phyloP scores from a whole-genome alignment of 306 rosid species.

The Ormosia emarginata region DNA sequence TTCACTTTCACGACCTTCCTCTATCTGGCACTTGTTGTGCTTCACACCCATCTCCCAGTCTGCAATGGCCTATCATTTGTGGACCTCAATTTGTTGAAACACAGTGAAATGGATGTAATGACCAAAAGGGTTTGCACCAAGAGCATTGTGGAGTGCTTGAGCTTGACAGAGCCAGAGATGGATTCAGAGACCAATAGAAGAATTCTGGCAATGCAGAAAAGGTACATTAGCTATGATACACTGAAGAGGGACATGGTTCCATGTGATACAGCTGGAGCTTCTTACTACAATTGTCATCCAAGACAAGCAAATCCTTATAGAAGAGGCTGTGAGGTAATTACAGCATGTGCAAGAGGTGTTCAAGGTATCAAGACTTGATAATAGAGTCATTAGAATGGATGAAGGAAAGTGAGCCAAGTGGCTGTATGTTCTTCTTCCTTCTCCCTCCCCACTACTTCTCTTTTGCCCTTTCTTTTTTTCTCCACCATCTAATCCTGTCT shows the following conservation, averaged over 20 bases:
- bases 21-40: conserved; percentile 36
- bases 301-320: conserved; percentile 63
- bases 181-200: conserved; percentile 75
- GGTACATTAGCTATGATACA: conserved; percentile 83
- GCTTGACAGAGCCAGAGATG: conserved; percentile 57
- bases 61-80: conserved; percentile 42
- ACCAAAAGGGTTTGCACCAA: conserved; percentile 50
- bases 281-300: conserved; percentile 81
- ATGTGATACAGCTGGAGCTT: conserved; percentile 74
- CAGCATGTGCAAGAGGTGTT: conserved; percentile 80
- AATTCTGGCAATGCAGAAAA: conserved; percentile 68
- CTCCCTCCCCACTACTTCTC: background rate
- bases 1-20: conserved; percentile 27
- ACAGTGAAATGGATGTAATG: conserved; percentile 37
- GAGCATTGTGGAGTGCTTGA: conserved; percentile 54
- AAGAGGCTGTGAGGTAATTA: conserved; percentile 86
- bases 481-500: conserved; percentile 1
- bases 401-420: background rate
- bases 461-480: background rate
- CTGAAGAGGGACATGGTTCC: conserved; percentile 85
- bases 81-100: conserved; percentile 50
- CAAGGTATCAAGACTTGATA: conserved; percentile 17
- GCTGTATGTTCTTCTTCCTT: background rate
- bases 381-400: background rate
- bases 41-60: conserved; percentile 42